Evolutionary conservation across 306 rosid genomes (phyloP).

Genomic region (Pyrus pyrifolia): DNA sequence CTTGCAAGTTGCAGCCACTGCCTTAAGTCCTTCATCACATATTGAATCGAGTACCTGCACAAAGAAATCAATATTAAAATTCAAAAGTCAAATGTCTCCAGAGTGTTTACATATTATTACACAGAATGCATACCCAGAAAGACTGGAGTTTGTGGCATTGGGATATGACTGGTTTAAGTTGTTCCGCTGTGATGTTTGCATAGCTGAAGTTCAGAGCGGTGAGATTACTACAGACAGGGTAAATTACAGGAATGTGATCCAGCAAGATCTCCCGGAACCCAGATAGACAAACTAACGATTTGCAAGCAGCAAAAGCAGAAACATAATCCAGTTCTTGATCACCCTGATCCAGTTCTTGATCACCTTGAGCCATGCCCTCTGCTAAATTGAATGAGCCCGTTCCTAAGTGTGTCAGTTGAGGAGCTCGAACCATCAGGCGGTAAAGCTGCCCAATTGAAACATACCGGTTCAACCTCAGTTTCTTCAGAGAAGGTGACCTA

Average conservation of each 20-base stretch:
- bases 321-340: constrained; percentile 59
- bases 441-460: constrained; percentile 53
- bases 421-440: constrained; percentile 53
- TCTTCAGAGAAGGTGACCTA: constrained; percentile 73
- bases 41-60: constrained; percentile 72
- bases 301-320: constrained; percentile 66
- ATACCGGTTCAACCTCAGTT: constrained; percentile 50
- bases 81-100: background rate
- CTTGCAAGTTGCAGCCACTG: constrained; percentile 75
- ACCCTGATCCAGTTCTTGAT: constrained; percentile 39
- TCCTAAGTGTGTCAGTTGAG: constrained; percentile 74
- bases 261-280: constrained; percentile 64
- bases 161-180: constrained; percentile 50
- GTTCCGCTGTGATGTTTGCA: constrained; percentile 49
- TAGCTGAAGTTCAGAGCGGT: constrained; percentile 71
- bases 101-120: background rate
- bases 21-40: constrained; percentile 81
- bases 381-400: constrained; percentile 47
- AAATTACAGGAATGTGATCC: constrained; percentile 50
- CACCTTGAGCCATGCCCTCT: constrained; percentile 34
- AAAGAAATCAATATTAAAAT: constrained; percentile 16
- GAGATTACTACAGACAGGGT: constrained; percentile 62
- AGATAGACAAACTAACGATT: constrained; percentile 74
- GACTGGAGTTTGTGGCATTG: constrained; percentile 63
- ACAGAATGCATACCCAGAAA: constrained; percentile 56